phyloP scores from a whole-genome alignment of 345 rosid species.

The Citrus maxima region DNA sequence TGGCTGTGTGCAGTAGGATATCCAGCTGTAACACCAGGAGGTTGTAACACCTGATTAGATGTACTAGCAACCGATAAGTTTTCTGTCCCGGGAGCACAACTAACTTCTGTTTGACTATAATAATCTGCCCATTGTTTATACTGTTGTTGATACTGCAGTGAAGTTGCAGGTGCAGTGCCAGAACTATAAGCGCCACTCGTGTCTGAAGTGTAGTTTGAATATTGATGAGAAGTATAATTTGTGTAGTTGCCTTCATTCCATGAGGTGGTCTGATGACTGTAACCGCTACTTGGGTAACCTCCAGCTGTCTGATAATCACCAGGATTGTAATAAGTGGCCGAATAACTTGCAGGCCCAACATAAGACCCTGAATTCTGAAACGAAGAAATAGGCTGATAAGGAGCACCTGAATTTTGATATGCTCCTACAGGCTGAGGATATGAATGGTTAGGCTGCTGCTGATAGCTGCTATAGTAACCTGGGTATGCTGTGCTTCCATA shows the following conservation, averaged over 20 bases:
- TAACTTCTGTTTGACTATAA: conserved; percentile 88
- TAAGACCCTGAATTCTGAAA: conserved; percentile 99
- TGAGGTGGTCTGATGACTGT: conserved; percentile 59
- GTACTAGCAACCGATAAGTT: conserved; percentile 56
- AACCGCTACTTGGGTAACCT: conserved; percentile 74
- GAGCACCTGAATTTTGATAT: conserved; percentile 98
- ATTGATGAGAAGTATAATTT: conserved; percentile 60
- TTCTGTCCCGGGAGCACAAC: conserved; percentile 98
- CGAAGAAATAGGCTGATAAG: conserved; percentile 99
- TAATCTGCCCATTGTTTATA: conserved; percentile 86
- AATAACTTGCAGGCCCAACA: conserved; percentile 94
- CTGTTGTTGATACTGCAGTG: conserved; percentile 72
- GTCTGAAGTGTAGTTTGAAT: conserved; percentile 58
- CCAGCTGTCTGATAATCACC: conserved; percentile 99
- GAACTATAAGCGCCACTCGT: conserved; percentile 52
- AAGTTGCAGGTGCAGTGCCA: conserved; percentile 43
- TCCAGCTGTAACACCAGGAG: conserved; percentile 50
- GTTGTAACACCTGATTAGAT: conserved; percentile 52
- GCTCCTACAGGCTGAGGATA: conserved; percentile 83
- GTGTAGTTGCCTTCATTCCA: conserved; percentile 71
- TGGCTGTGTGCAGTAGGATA: conserved; percentile 59
- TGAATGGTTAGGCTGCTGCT: conserved; percentile 73
- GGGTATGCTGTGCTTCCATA: conserved; percentile 72
- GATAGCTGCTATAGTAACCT: conserved; percentile 74
- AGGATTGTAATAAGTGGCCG: conserved; percentile 97